These are phyloP conservation scores for Apophysomyces sp. DNA, from an alignment of 371 early-diverging fungal genomes.

Conservation along the genomic window DNA sequence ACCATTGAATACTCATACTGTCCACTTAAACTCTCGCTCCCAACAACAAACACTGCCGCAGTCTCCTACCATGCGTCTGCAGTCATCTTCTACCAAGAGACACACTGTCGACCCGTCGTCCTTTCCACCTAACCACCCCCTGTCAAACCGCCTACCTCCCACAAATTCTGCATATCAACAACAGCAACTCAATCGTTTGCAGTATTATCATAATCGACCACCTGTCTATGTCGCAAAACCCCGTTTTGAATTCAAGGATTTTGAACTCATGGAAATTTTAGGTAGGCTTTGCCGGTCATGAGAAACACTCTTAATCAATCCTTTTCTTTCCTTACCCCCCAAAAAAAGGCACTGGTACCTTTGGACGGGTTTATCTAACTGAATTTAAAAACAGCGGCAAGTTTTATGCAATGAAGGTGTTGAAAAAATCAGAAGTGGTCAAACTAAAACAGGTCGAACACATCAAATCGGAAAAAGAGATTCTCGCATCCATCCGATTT, in stretches of 20 bases:
- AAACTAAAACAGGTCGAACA: constrained; percentile 95
- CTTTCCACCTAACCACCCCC: constrained; percentile 30
- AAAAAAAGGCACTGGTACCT: constrained; percentile 97
- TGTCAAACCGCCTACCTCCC: constrained; percentile 18
- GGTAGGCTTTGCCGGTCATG: no score
- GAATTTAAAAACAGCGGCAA: constrained; percentile 62
- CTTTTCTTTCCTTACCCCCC: no score
- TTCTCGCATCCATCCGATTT: constrained; percentile 77
- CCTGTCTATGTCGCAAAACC: constrained; percentile 44
- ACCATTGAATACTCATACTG: not conserved
- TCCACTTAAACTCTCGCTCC: not conserved
- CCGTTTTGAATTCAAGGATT: constrained; percentile 39
- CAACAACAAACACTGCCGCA: not conserved
- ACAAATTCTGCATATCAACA: constrained; percentile 33
- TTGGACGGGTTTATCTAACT: constrained; percentile 90
- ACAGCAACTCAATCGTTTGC: constrained; percentile 36
- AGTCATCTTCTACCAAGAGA: not conserved
- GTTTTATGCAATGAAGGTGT: constrained; percentile 94
- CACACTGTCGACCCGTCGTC: not conserved
- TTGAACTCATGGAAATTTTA: constrained; percentile 46
- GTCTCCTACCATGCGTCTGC: not conserved
- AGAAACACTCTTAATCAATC: not conserved
- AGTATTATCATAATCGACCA: constrained; percentile 39
- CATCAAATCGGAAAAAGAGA: constrained; percentile 90
- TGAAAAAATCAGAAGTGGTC: constrained; percentile 92